Base-by-base conservation (phyloP, 352 stramenopile genomes). In the Halophytophthora batemanensis region DNA sequence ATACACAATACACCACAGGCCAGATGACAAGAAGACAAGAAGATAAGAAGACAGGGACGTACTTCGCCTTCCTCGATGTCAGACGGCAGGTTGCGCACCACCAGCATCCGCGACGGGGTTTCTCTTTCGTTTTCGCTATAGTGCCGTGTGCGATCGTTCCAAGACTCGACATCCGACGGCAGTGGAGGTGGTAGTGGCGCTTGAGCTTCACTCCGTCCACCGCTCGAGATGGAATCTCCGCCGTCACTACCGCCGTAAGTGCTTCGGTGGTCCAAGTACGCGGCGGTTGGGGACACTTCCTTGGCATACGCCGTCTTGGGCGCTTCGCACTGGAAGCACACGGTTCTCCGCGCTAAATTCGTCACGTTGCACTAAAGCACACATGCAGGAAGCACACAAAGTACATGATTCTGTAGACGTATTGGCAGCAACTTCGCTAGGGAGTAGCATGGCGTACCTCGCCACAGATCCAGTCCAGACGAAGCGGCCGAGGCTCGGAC, bases 41-140 rank as follows among this genome's bases (percentile, higher is more conserved):
- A 19, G 50, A 31, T 42, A 45, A 3, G 2, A 39, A 28, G 8
- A 6, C 43, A 38, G 29, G 46, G n/a, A 56, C 67, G 8, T 53
- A 94, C 84, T 55, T 92, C 77, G 50, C 67, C 71, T 74, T 94
- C 84, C 25, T 88, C 74, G 10, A 86, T 81, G 31, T 89, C 69
- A 3, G 69, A 44, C n/a, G 82, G 82, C 15, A 94, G 65, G 58
- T 79, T 78, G 5, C 84, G 82, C 19, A 91, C 72, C 14, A 79
- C 69, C 1, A 94, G 56, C 18, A 94, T 80, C 38, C 74, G 60
- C 3, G 75, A 89, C n/a, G 80, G 66, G 17, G 49, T 39, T 55
- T 39, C 43, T 8, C 60, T 23, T 19, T 12, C 18, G 41, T 36
- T 44, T 2, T 69, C 45, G 12, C 36, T 31, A 4, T 4, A 31